A percentile compares a stretch with the other conserved stretches of the same genome.
phyloP scores from a whole-genome alignment of 345 rosid species.

The Salix purpurea region DNA sequence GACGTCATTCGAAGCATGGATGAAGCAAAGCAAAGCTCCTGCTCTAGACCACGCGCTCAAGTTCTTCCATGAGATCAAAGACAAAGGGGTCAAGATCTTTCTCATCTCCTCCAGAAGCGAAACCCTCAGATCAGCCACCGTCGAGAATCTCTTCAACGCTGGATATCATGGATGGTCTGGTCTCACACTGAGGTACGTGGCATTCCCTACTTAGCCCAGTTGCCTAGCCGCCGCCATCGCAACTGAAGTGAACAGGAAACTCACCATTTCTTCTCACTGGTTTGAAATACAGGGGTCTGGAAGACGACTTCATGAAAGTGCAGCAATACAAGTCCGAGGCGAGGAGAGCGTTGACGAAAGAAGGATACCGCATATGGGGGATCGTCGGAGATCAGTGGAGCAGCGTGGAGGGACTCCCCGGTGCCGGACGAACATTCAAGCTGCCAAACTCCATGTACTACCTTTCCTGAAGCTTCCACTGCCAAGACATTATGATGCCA shows the following conservation, averaged over 20 bases:
- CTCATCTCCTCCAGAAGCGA: constrained; percentile 77
- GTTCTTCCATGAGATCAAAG: constrained; percentile 57
- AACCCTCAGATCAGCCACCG: constrained; percentile 64
- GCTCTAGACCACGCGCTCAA: constrained; percentile 47
- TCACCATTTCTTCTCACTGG: background rate
- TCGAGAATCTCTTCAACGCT: constrained; percentile 65
- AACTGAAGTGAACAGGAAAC: background rate
- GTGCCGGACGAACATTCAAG: constrained; percentile 73
- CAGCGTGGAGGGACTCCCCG: constrained; percentile 63
- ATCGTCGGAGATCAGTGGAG: constrained; percentile 80
- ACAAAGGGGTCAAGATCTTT: constrained; percentile 64
- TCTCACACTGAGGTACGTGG: constrained; percentile 56
- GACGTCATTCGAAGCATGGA: constrained; percentile 60
- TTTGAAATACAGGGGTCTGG: constrained; percentile 42
- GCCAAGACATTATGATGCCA: background rate
- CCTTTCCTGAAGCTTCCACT: constrained; percentile 23
- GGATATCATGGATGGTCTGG: constrained; percentile 85
- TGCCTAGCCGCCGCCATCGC: too few relatives aligned
- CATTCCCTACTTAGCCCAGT: background rate
- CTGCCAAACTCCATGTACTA: constrained; percentile 82
- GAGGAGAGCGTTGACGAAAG: constrained; percentile 39
- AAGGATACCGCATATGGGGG: constrained; percentile 79
- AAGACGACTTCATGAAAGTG: constrained; percentile 55
- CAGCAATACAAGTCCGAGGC: constrained; percentile 57
- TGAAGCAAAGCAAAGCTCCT: constrained; percentile 55